A percentile compares a stretch with the other conserved stretches of the same genome.
Evolutionary conservation across 1,284 basidiomycete genomes (phyloP).

Genomic region (Fistulina hepatica): DNA sequence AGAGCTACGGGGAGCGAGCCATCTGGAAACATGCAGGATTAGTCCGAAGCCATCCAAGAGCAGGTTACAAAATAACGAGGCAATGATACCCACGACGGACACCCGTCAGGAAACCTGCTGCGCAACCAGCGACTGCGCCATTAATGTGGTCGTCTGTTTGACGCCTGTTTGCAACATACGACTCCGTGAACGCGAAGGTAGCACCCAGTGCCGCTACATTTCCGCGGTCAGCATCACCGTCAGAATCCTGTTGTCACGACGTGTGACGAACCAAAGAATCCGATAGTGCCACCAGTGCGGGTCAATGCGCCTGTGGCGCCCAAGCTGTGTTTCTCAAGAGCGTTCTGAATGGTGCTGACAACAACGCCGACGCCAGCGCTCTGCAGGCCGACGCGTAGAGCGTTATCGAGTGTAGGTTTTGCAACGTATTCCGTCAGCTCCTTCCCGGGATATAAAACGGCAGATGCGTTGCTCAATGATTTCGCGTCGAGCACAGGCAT

Average conservation of each 20-base stretch:
- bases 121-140: slow-evolving; percentile 82
- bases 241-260: not conserved
- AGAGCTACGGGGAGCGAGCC: slow-evolving; percentile 80
- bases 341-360: slow-evolving; percentile 78
- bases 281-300: slow-evolving; percentile 69
- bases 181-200: slow-evolving; percentile 76
- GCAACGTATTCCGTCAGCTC: no score
- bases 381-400: slow-evolving; percentile 55
- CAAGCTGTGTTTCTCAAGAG: slow-evolving; percentile 66
- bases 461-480: no score
- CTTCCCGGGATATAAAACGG: no score
- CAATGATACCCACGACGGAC: slow-evolving; percentile 50
- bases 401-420: slow-evolving; percentile 40
- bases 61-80: slow-evolving; percentile 8
- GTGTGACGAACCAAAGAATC: slow-evolving; percentile 59
- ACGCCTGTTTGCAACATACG: slow-evolving; percentile 72
- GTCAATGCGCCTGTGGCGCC: slow-evolving; percentile 86
- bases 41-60: slow-evolving; percentile 3
- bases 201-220: slow-evolving; percentile 81
- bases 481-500: no score
- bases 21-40: slow-evolving; percentile 33
- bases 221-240: slow-evolving; percentile 7
- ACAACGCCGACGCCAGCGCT: slow-evolving; percentile 66
- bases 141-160: slow-evolving; percentile 78
- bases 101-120: slow-evolving; percentile 86